Percentiles rank a stretch among this genome's conserved stretches.
These are phyloP conservation scores for Neofusicoccum cordaticola DNA, from an alignment of 2,329 filamentous ascomycete genomes.

Conservation along the genomic window DNA sequence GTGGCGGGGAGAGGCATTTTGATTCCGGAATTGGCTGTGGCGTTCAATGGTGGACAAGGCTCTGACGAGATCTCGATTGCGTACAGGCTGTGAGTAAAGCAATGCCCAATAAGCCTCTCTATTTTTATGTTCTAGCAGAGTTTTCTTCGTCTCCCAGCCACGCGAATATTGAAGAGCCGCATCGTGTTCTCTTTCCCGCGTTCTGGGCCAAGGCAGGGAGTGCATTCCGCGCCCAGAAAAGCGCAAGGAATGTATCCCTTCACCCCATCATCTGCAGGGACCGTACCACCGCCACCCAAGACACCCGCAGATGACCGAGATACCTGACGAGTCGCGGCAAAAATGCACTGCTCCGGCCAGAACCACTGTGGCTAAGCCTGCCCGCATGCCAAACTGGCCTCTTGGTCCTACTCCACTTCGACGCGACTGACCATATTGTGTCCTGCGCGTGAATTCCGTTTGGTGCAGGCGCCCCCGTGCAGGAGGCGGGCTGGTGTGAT, in stretches of 20 bases:
- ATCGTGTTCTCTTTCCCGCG: background rate
- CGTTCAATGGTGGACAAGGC: background rate
- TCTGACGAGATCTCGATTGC: background rate
- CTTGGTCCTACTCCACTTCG: slow-evolving; percentile 8
- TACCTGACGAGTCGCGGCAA: background rate
- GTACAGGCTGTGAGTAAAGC: background rate
- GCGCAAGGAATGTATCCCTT: slow-evolving; percentile 16
- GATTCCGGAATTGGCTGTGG: background rate
- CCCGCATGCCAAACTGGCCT: background rate
- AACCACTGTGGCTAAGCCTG: slow-evolving; percentile 7
- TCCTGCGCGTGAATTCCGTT: slow-evolving; percentile 11
- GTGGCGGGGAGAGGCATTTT: background rate
- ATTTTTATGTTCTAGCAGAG: background rate
- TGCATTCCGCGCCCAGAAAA: slow-evolving; percentile 1
- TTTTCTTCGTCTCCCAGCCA: background rate
- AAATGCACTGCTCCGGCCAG: slow-evolving; percentile 11
- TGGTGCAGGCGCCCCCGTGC: background rate
- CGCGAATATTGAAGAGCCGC: background rate
- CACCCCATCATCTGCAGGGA: slow-evolving; percentile 8
- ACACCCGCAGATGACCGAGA: slow-evolving; percentile 2
- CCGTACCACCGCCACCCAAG: slow-evolving; percentile 14
- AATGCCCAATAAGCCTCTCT: background rate
- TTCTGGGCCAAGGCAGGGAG: slow-evolving; percentile 5
- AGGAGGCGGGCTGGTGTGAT: background rate
- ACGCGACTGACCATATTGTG: slow-evolving; percentile 2